Percentiles rank a stretch among this genome's conserved stretches.
Conservation (phyloP, 441 rosid species). For the Syzygium malaccense region DNA sequence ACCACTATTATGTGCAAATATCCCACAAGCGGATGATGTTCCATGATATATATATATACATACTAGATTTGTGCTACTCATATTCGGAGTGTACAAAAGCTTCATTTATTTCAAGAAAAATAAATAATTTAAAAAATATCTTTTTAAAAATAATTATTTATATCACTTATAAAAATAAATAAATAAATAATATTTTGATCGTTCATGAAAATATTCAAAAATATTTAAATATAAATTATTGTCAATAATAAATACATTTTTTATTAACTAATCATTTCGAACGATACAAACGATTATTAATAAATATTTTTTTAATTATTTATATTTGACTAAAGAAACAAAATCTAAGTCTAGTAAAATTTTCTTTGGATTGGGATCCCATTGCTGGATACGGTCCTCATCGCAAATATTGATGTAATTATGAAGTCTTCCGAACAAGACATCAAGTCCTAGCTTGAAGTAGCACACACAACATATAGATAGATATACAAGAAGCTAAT, state of each 20-base stretch:
- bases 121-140: no score
- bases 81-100: no score
- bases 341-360: not conserved
- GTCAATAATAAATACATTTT: not conserved
- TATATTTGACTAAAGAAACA: no score
- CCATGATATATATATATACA: no score
- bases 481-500: not conserved
- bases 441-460: not conserved
- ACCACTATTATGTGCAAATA: not conserved
- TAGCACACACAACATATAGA: not conserved
- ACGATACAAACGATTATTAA: no score
- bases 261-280: no score
- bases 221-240: not conserved
- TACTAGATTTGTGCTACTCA: no score
- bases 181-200: not conserved
- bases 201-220: not conserved
- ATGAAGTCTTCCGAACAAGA: not conserved
- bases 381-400: not conserved
- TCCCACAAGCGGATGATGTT: not conserved
- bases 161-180: not conserved
- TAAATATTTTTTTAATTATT: no score
- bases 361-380: not conserved
- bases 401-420: not conserved
- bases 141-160: not conserved
- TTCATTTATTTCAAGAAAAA: no score